These are phyloP conservation scores for Erodium trifolium DNA, from an alignment of 441 rosid genomes.

Conservation along the genomic window DNA sequence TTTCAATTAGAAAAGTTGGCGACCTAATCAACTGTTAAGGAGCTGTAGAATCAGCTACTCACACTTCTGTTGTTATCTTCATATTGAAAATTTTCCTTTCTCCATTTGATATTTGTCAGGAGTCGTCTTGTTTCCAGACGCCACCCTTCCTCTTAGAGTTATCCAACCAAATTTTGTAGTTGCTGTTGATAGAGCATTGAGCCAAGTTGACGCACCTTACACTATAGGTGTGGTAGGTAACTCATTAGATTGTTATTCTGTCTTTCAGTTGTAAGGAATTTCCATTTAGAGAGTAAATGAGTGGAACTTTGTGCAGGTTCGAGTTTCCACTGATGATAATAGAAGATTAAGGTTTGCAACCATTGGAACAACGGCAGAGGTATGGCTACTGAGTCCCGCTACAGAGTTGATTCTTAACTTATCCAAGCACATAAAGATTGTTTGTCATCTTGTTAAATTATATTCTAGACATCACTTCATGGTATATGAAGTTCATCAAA, in stretches of 20 bases:
- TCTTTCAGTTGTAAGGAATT: slow-evolving; percentile 11
- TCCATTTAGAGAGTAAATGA: not conserved
- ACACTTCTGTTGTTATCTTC: not conserved
- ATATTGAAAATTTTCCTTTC: not conserved
- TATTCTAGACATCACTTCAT: too few relatives aligned
- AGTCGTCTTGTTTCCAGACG: slow-evolving; percentile 89
- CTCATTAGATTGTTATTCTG: slow-evolving; percentile 8
- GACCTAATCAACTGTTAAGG: not conserved
- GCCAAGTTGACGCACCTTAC: slow-evolving; percentile 58
- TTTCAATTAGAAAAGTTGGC: too few relatives aligned
- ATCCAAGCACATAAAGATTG: not conserved
- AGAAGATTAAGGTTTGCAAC: slow-evolving; percentile 40
- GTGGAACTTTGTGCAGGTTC: slow-evolving; percentile 44
- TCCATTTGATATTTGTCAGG: slow-evolving; percentile 36
- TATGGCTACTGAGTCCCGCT: slow-evolving; percentile 19
- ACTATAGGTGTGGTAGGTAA: slow-evolving; percentile 84
- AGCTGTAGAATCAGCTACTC: not conserved
- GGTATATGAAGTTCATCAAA: too few relatives aligned
- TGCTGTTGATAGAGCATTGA: slow-evolving; percentile 77
- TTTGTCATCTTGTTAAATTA: too few relatives aligned
- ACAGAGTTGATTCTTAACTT: slow-evolving; percentile 5
- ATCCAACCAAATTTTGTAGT: slow-evolving; percentile 57
- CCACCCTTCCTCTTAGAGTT: slow-evolving; percentile 83
- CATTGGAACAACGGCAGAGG: slow-evolving; percentile 94
- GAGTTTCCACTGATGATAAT: slow-evolving; percentile 38